Evolutionary conservation across 1,284 basidiomycete genomes (phyloP).

Genomic region (Salmacisia buchloeana): DNA sequence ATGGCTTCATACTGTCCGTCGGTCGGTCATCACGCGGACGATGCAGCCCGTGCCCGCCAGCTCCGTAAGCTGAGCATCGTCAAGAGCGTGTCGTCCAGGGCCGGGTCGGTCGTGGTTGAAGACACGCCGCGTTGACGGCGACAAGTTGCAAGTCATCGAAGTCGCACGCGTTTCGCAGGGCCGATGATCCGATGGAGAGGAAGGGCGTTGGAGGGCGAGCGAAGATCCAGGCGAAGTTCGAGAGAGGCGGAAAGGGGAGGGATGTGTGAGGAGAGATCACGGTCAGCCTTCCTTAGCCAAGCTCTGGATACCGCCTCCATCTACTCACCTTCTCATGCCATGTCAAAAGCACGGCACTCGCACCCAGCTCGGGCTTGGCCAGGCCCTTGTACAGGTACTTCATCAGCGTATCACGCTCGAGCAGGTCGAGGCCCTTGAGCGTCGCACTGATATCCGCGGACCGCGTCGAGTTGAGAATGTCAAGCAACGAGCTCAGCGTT

Average conservation of each 20-base stretch:
- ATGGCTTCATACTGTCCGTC: constrained; percentile 69
- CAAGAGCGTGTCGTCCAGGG: neutral
- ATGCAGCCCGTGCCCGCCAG: constrained; percentile 92
- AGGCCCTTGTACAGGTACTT: constrained; percentile 98
- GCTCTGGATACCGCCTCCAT: constrained; percentile 11
- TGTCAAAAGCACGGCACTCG: constrained; percentile 72
- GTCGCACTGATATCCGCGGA: constrained; percentile 76
- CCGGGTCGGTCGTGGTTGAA: neutral
- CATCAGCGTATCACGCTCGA: constrained; percentile 89
- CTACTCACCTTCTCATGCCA: constrained; percentile 88
- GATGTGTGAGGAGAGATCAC: neutral
- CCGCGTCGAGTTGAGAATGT: constrained; percentile 91
- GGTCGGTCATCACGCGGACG: constrained; percentile 94
- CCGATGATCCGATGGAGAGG: too few species aligned
- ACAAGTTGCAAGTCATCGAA: too few species aligned
- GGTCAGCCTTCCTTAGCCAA: constrained; percentile 15
- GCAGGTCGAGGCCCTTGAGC: constrained; percentile 68
- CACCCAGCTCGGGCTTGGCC: constrained; percentile 66
- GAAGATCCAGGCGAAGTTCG: neutral
- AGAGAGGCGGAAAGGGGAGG: neutral
- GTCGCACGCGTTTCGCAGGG: too few species aligned
- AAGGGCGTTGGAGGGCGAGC: neutral
- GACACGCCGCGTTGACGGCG: too few species aligned
- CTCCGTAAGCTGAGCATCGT: constrained; percentile 71
- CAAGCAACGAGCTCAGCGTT: constrained; percentile 74